Percentiles rank a stretch among this genome's conserved stretches.
These are phyloP conservation scores for Metarhizium album DNA, from an alignment of 2,329 filamentous ascomycete species.

Conservation along the genomic window DNA sequence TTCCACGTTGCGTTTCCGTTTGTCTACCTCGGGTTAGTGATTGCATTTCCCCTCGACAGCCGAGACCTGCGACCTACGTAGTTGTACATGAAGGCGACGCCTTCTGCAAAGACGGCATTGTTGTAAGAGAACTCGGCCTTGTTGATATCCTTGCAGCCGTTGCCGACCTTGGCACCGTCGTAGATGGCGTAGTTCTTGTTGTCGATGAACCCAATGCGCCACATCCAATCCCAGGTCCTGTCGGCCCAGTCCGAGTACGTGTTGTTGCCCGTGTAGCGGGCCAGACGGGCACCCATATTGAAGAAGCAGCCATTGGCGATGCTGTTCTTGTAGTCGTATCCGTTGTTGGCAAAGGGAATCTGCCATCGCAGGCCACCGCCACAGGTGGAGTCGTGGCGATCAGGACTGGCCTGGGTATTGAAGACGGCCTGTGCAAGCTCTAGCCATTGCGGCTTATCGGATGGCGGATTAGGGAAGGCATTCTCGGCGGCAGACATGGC, in stretches of 20 bases:
- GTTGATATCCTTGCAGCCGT: constrained; percentile 45
- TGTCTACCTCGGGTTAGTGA: constrained; percentile 24
- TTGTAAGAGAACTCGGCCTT: constrained; percentile 51
- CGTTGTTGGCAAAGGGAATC: constrained; percentile 62
- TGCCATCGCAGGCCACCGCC: constrained; percentile 65
- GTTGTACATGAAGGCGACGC: constrained; percentile 56
- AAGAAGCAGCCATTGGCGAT: constrained; percentile 51
- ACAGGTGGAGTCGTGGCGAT: constrained; percentile 46
- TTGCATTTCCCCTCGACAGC: not conserved
- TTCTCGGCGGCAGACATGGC: constrained; percentile 49
- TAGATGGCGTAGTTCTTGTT: constrained; percentile 46
- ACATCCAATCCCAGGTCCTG: constrained; percentile 53
- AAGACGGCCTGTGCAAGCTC: constrained; percentile 54
- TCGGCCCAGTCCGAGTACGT: constrained; percentile 56
- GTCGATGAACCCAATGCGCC: constrained; percentile 46
- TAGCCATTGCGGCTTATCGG: constrained; percentile 40
- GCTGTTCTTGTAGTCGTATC: constrained; percentile 66
- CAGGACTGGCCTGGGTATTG: constrained; percentile 40
- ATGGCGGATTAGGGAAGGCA: constrained; percentile 43
- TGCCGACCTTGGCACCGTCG: constrained; percentile 42
- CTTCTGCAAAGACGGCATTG: constrained; percentile 45
- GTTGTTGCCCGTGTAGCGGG: constrained; percentile 55
- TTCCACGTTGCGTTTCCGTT: constrained; percentile 41
- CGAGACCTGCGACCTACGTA: constrained; percentile 23
- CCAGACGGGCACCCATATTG: constrained; percentile 57